Evolutionary conservation across 1,284 basidiomycete genomes (phyloP).

Genomic region (Cryptococcus sp.): DNA sequence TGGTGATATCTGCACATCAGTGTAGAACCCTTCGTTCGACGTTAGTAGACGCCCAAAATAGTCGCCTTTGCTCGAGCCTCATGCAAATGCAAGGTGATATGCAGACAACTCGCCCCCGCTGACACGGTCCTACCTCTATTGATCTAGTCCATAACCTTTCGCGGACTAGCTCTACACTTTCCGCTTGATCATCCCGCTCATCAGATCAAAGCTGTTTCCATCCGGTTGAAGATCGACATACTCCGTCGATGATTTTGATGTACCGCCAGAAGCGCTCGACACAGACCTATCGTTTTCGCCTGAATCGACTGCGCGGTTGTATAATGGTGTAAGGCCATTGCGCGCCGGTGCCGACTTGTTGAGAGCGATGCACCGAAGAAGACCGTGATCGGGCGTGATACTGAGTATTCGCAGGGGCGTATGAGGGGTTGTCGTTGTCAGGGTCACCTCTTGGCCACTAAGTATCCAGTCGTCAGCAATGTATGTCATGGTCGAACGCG

Average conservation of each 20-base stretch:
- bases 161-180: constrained; percentile 52
- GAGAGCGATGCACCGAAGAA: constrained; percentile 74
- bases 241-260: constrained; percentile 43
- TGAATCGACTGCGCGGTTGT: constrained; percentile 35
- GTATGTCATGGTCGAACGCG: background rate
- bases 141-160: too few relatives aligned
- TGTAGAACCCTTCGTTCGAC: too few relatives aligned
- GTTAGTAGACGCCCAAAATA: too few relatives aligned
- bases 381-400: constrained; percentile 83
- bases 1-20: too few relatives aligned
- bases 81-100: too few relatives aligned
- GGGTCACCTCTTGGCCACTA: constrained; percentile 80
- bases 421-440: constrained; percentile 73
- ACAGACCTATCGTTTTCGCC: constrained; percentile 40
- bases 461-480: background rate
- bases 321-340: constrained; percentile 46
- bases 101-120: too few relatives aligned
- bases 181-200: constrained; percentile 80
- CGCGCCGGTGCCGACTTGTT: constrained; percentile 41
- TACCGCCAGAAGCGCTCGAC: constrained; percentile 4
- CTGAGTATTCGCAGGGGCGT: constrained; percentile 74
- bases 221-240: constrained; percentile 79
- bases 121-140: too few relatives aligned
- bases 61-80: too few relatives aligned
- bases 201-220: constrained; percentile 95